These are phyloP conservation scores for Globisporangium heterothallicum DNA, from an alignment of 352 stramenopile species.

Conservation along the genomic window DNA sequence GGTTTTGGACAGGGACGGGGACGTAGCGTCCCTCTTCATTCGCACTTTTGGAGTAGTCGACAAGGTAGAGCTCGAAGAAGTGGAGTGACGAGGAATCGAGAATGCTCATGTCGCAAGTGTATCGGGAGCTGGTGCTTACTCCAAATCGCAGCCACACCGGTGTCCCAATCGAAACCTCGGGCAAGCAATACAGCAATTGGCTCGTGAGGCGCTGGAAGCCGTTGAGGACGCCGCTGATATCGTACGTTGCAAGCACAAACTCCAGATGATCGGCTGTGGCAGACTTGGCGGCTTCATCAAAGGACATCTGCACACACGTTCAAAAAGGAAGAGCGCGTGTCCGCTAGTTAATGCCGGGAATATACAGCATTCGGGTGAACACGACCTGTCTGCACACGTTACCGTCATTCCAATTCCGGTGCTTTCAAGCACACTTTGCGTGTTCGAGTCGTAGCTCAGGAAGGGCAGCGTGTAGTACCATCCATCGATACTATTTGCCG, in stretches of 20 bases:
- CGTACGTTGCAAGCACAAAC: conserved; percentile 85
- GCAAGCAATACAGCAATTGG: conserved; percentile 81
- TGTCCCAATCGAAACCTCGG: conserved; percentile 7
- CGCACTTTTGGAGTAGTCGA: conserved; percentile 67
- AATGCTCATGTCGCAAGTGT: conserved; percentile 63
- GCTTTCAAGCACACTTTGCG: conserved; percentile 52
- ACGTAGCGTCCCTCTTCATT: conserved; percentile 53
- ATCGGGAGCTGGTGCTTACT: conserved; percentile 43
- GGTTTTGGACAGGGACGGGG: conserved; percentile 84
- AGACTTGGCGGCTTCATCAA: conserved; percentile 41
- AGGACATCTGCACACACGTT: conserved; percentile 63
- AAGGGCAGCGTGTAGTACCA: conserved; percentile 86
- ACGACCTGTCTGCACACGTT: too few species aligned
- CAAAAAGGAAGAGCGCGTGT: not conserved
- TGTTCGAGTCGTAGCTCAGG: conserved; percentile 73
- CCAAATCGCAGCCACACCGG: conserved; percentile 82
- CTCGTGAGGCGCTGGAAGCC: conserved; percentile 60
- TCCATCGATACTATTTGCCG: conserved; percentile 39
- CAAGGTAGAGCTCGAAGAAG: conserved; percentile 90
- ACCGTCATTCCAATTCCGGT: conserved; percentile 75
- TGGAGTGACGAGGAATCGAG: conserved; percentile 38
- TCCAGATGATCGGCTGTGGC: conserved; percentile 60
- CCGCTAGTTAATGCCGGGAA: not conserved
- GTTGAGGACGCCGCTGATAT: conserved; percentile 85
- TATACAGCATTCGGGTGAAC: too few species aligned